phyloP scores from a whole-genome alignment of 768 basidiomycete genomes.

The Suillus bovinus region DNA sequence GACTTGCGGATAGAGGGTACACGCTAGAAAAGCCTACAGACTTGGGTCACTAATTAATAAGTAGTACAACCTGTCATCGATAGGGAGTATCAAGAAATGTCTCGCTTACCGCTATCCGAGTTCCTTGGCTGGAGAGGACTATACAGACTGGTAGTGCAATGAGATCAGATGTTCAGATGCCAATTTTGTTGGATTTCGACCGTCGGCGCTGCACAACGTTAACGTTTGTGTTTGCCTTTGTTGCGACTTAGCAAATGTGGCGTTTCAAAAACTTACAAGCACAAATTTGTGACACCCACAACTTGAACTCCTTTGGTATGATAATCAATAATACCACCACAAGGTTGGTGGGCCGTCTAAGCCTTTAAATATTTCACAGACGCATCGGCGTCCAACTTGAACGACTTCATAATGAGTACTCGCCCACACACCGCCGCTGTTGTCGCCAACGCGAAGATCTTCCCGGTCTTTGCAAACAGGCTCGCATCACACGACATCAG shows the following conservation, averaged over 20 bases:
- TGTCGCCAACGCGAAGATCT: conserved; percentile 36
- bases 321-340: neutral
- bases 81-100: no score
- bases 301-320: neutral
- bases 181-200: no score
- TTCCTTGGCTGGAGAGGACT: no score
- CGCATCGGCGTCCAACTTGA: neutral
- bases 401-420: neutral
- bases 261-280: neutral
- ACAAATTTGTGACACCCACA: neutral
- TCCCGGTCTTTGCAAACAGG: conserved; percentile 35
- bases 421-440: conserved; percentile 25
- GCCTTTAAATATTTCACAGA: no score
- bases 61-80: no score
- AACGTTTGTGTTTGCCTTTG: neutral
- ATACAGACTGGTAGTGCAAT: no score
- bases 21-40: no score
- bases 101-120: no score
- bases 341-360: neutral
- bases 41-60: no score
- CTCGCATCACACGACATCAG: conserved; percentile 30
- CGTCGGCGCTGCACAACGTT: no score
- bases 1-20: neutral
- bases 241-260: no score
- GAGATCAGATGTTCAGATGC: no score